phyloP scores from a whole-genome alignment of 176 grass and related monocot species.

The Oryza officinalis region DNA sequence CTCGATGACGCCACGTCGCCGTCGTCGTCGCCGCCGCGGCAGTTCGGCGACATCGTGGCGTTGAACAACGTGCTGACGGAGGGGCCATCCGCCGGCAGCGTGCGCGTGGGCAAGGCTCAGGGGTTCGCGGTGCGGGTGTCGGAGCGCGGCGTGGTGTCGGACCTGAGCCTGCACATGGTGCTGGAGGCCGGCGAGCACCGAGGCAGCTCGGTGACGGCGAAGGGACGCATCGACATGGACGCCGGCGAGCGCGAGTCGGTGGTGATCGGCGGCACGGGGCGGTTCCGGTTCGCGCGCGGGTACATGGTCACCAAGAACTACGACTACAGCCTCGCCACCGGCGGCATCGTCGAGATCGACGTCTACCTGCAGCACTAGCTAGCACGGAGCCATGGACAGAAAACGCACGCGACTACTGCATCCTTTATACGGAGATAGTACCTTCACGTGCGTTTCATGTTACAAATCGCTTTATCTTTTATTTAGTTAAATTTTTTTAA shows the following conservation, averaged over 20 bases:
- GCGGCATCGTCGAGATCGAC: slow-evolving; percentile 63
- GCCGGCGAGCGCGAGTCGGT: slow-evolving; percentile 42
- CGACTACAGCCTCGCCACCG: slow-evolving; percentile 46
- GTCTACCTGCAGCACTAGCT: slow-evolving; percentile 33
- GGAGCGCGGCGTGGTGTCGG: slow-evolving; percentile 44
- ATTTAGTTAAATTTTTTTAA: no score
- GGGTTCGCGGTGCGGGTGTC: slow-evolving; percentile 36
- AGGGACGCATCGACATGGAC: slow-evolving; percentile 50
- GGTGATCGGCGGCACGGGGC: slow-evolving; percentile 55
- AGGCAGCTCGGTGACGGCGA: slow-evolving; percentile 46
- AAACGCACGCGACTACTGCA: no score
- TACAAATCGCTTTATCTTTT: no score
- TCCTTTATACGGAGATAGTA: no score
- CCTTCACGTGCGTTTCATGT: no score
- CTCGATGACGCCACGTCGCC: no score
- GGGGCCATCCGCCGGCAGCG: not conserved
- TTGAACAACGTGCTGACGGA: slow-evolving; percentile 48
- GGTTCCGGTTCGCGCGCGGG: slow-evolving; percentile 49
- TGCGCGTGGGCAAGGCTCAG: slow-evolving; percentile 36
- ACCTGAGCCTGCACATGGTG: slow-evolving; percentile 49
- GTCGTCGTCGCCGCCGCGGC: slow-evolving; percentile 13
- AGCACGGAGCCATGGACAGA: no score
- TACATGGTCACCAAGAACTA: slow-evolving; percentile 53
- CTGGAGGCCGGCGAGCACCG: slow-evolving; percentile 46
- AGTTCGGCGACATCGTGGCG: slow-evolving; percentile 46